Evolutionary conservation across 78 protist genomes (phyloP), one percentile per base, ranked within the genome.

Genomic region (Speleostelium caveatum): DNA sequence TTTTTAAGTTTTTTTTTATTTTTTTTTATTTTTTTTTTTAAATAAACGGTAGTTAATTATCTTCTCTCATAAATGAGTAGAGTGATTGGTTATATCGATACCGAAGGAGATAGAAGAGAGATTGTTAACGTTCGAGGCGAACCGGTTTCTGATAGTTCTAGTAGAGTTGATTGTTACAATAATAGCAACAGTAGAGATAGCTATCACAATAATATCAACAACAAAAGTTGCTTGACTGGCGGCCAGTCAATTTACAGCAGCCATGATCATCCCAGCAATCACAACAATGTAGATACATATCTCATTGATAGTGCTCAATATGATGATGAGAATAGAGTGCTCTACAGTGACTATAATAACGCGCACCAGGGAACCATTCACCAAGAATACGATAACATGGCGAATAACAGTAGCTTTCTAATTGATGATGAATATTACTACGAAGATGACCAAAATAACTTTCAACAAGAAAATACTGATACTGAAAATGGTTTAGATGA

Each of bases 401-500:
- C n/a, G n/a, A 49, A 49, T 5, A 58, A 58, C 16, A 58, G 17
- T 58, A 58, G 63, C 16, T 58, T 58, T 58, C 7, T 16, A 58
- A 19, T 58, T 22, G 26, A 58, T 19, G 7, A 58, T n/a, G 30
- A 58, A 19, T 8, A 58, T 22, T 58, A 58, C 26, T 68, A 68
- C 51, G 62, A 32, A 51, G 36, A 49, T 26, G 77, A 19, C 7
- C 28, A 45, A 4, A 26, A 45, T n/a, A 19, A 45, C 49, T n/a
- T n/a, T n/a, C n/a, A n/a, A n/a, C n/a, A n/a, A n/a, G 75, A 68
- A 2, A 69, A 74, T 56, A 35, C 19, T 1, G 85, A 74, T 6
- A 26, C 30, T 1, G 10, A 24, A 6, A 58, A 42, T 3, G 88
- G 88, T n/a, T 38, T 83, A 10, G 78, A 83, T 59, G 90, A 83